These are phyloP conservation scores for Rostrohypoxylon terebratum DNA, from an alignment of 495 filamentous ascomycete species.

Conservation along the genomic window DNA sequence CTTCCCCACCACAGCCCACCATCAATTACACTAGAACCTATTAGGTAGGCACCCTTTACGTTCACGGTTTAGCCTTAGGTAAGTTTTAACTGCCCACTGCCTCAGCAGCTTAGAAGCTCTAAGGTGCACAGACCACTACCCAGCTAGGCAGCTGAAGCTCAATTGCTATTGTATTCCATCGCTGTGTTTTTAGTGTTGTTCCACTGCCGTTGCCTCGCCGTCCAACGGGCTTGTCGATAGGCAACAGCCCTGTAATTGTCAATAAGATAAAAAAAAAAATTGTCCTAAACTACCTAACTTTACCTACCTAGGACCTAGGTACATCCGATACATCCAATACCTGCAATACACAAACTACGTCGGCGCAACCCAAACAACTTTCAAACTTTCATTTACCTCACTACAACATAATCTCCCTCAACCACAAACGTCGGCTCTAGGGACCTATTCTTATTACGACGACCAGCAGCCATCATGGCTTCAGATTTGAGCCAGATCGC, in stretches of 20 bases:
- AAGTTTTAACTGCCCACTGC: background rate
- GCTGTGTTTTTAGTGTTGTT: background rate
- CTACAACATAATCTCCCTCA: background rate
- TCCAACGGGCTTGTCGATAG: constrained; percentile 20
- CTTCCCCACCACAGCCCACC: constrained; percentile 25
- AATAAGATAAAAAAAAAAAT: constrained; percentile 42
- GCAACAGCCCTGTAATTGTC: constrained; percentile 32
- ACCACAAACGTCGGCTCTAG: constrained; percentile 1
- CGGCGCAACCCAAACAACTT: constrained; percentile 18
- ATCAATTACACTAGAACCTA: too few species aligned
- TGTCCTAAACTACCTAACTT: background rate
- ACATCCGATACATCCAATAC: background rate
- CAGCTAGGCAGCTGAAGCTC: background rate
- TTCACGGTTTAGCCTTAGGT: background rate
- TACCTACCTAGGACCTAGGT: too few species aligned
- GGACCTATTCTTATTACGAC: background rate
- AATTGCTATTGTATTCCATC: too few species aligned
- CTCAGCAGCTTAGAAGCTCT: constrained; percentile 4
- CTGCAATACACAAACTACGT: constrained; percentile 19
- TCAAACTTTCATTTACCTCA: constrained; percentile 7
- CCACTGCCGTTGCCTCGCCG: constrained; percentile 41
- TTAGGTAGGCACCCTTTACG: background rate
- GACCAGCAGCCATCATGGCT: constrained; percentile 71
- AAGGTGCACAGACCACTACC: constrained; percentile 25
- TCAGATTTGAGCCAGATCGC: constrained; percentile 77